phyloP scores from a whole-genome alignment of 768 basidiomycete species.

The Tricholoma furcatifolium region DNA sequence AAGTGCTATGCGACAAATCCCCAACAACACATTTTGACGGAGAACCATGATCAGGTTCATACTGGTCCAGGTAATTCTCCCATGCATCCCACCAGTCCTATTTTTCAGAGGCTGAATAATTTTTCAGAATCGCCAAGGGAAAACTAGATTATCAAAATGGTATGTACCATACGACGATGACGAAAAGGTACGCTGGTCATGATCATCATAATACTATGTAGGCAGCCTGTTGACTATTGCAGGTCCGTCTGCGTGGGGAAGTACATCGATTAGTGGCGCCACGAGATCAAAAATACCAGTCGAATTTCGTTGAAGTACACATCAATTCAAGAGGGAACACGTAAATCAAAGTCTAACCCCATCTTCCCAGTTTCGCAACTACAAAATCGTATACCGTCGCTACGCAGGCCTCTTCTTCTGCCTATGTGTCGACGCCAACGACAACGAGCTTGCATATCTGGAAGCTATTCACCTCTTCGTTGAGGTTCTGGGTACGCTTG shows the following conservation, averaged over 20 bases:
- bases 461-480: constrained; percentile 99
- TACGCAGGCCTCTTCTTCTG: constrained; percentile 99
- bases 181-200: constrained; percentile 70
- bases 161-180: constrained; percentile 99
- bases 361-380: constrained; percentile 81
- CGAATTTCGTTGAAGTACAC: constrained; percentile 96
- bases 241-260: constrained; percentile 94
- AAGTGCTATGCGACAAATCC: constrained; percentile 13
- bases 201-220: not conserved
- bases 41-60: constrained; percentile 92
- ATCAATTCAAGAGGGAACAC: not conserved
- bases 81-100: not conserved
- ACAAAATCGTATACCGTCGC: constrained; percentile 95
- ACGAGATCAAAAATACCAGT: constrained; percentile 97
- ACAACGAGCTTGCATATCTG: constrained; percentile 96
- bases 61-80: constrained; percentile 76
- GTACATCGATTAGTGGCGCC: constrained; percentile 96
- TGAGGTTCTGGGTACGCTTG: constrained; percentile 82
- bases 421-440: constrained; percentile 95
- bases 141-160: constrained; percentile 97
- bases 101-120: not conserved
- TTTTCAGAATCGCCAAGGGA: constrained; percentile 91
- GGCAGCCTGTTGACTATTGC: constrained; percentile 5
- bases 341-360: constrained; percentile 3
- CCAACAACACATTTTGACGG: constrained; percentile 1